Evolutionary conservation across 2,329 filamentous ascomycete species (phyloP), one percentile per base, ranked within the genome.

Genomic region (Teratosphaeria gauchensis): DNA sequence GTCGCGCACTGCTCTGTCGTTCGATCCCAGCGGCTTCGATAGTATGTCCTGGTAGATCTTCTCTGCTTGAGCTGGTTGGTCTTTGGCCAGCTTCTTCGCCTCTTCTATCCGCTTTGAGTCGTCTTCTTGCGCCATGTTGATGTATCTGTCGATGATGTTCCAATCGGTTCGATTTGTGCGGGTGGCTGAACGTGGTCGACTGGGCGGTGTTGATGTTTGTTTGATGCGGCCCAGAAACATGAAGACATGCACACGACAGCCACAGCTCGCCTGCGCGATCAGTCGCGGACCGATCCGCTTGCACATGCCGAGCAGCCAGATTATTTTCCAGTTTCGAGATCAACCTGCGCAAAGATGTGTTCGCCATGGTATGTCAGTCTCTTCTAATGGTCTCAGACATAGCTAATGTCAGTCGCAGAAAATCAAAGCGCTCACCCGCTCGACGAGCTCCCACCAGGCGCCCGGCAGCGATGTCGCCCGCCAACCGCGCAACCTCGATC

Each of bases 31-130:
- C 42, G 90, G 85, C 76, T 89, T 87, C 56, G 90, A 86, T 65
- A 96, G 84, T 72, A 97, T 89, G 58, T 94, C 87, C 76, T 92
- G 90, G 82, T 92, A 97, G 73, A 90, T 84, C 69, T 83, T 80
- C 78, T 95, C 91, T 63, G 92, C 90, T 80, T 94, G 89, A 69
- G 82, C 78, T 65, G 92, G 88, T 72, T 95, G 84, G 64, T 86
- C 82, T 79, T 90, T 91, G 66, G 84, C 83, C 71, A 92, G 79
- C 79, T 88, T 86, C 81, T 92, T 87, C 74, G 91, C 92, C 82
- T 96, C 90, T 76, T 87, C 85, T 82, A 96, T 86, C 80, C 87
- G 82, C 73, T 82, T 79, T 66, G 81, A 78, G 65, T 78, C 79
- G 64, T 81, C 78, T 62, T 74, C 65, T 62, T 75, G 73, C 63